Base-by-base conservation (phyloP, 208 protist species). In the Trypanosoma melophagium region DNA sequence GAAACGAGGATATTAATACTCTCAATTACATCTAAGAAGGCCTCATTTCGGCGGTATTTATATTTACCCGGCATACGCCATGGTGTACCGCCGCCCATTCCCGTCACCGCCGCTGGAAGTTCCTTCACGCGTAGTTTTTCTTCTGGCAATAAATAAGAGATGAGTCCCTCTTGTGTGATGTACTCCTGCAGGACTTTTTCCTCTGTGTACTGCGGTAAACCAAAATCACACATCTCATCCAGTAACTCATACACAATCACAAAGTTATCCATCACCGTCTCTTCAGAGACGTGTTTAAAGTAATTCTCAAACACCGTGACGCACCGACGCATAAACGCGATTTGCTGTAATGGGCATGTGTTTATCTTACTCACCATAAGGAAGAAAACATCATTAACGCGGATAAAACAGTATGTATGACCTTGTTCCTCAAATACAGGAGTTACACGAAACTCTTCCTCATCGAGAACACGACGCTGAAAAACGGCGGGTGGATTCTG, bases 211-310 rank as follows among this genome's bases (percentile, higher is more conserved):
- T 99, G 98, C 42, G 98, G 98, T 60, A 98, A 98, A 24, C 98
- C 98, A 90, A 98, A 99, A 86, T 99, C 98, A 62, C 99, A 87
- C 64, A 99, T 98, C 83, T 99, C 97, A 73, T 99, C 98, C 14
- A 99, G 82, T 31, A 99, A 83, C 79, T 99, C 98, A 78, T 99
- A 99, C 22, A 99, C 85, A 49, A 99, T 96, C 35, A 98, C 89
- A 72, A 99, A 99, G 84, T 99, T 99, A 71, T 99, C 97, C 44
- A 87, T 81, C 42, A 99, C 87, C 24, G 85, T 89, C 17, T 98
- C 97, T 75, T 99, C 97, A 44, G 96, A 94, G 40, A 99, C 83
- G 0, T 83, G 77, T 66, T 93, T 95, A 76, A 99, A 99, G 82
- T 99, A 99, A 44, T 64, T 72, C 40, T 95, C 86, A 59, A 98